Evolutionary conservation across 2,329 filamentous ascomycete species (phyloP).

Genomic region (Dryadomyces quercivorus): DNA sequence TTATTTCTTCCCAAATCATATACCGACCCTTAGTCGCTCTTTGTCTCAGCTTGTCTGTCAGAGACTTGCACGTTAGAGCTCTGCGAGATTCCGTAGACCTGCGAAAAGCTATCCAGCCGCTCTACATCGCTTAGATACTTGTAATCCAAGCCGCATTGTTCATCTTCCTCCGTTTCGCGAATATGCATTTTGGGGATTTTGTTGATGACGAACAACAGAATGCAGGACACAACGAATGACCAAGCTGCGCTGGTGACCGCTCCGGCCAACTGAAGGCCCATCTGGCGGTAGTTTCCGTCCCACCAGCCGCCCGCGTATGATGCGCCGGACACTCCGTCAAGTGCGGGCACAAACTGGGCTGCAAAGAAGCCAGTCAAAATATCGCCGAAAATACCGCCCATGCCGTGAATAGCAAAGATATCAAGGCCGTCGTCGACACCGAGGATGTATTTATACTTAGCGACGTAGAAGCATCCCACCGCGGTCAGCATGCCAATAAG

Average conservation of each 20-base stretch:
- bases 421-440: slow-evolving; percentile 46
- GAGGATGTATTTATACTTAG: slow-evolving; percentile 37
- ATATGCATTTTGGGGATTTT: slow-evolving; percentile 1
- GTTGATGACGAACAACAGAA: slow-evolving; percentile 2
- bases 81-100: no score
- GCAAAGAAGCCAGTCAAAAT: slow-evolving; percentile 47
- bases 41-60: no score
- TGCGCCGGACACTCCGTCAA: background rate
- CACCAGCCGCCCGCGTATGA: slow-evolving; percentile 1
- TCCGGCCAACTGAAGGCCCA: background rate
- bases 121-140: background rate
- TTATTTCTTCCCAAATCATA: no score
- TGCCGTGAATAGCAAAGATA: slow-evolving; percentile 46
- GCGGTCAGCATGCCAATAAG: slow-evolving; percentile 40
- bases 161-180: background rate
- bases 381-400: slow-evolving; percentile 45
- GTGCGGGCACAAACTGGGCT: slow-evolving; percentile 21
- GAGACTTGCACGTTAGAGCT: no score
- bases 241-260: background rate
- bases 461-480: slow-evolving; percentile 31
- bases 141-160: background rate
- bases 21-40: no score
- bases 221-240: background rate
- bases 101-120: no score
- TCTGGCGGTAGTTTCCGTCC: background rate